These are phyloP conservation scores for Globisporangium megalacanthum DNA, from an alignment of 352 stramenopile species.

Conservation along the genomic window DNA sequence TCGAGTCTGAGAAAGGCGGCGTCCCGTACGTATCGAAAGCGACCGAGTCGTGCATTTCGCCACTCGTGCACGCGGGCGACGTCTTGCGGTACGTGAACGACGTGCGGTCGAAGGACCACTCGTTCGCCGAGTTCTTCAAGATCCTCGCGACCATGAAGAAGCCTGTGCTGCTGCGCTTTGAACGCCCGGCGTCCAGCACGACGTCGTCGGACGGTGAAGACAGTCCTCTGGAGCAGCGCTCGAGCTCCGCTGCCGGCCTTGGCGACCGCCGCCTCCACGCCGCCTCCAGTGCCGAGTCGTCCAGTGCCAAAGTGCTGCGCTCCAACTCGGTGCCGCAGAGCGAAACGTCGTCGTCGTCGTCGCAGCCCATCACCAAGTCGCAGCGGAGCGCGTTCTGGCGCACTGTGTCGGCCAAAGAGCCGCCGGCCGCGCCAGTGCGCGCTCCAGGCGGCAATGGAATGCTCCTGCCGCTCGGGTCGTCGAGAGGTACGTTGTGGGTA, in stretches of 20 bases:
- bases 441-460: background rate
- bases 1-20: conserved; percentile 80
- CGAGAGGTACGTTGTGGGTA: background rate
- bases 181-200: conserved; percentile 43
- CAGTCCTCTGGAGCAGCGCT: conserved; percentile 37
- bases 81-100: conserved; percentile 85
- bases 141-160: conserved; percentile 89
- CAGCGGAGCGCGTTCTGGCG: conserved; percentile 60
- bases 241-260: conserved; percentile 29
- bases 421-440: background rate
- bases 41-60: conserved; percentile 82
- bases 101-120: conserved; percentile 81
- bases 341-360: conserved; percentile 11
- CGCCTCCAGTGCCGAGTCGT: conserved; percentile 13
- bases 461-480: background rate
- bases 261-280: conserved; percentile 22
- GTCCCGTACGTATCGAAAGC: conserved; percentile 85
- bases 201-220: conserved; percentile 45
- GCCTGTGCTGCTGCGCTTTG: conserved; percentile 79
- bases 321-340: conserved; percentile 55
- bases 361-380: conserved; percentile 19
- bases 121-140: conserved; percentile 88
- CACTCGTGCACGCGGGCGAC: conserved; percentile 59
- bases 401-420: conserved; percentile 33
- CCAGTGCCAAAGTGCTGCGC: conserved; percentile 31